Conservation (phyloP, 2,329 filamentous ascomycete genomes). For the Emergomyces orientalis region DNA sequence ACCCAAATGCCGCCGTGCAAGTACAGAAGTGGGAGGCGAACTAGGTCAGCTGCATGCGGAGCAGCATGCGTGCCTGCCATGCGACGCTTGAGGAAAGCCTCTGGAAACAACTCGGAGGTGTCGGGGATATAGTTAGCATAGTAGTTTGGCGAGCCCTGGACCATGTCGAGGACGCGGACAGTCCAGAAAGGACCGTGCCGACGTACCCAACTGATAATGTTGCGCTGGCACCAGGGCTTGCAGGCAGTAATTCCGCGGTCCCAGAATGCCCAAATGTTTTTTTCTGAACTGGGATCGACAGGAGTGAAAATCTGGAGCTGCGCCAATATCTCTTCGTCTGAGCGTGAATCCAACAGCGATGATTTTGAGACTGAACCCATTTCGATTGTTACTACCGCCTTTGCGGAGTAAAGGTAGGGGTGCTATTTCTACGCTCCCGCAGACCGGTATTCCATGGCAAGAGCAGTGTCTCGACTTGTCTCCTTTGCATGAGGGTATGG, state of each 20-base stretch:
- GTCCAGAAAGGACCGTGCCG: slow-evolving; percentile 18
- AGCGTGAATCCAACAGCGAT: neutral
- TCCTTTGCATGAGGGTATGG: too few species aligned
- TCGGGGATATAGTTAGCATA: slow-evolving; percentile 28
- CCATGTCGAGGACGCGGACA: slow-evolving; percentile 34
- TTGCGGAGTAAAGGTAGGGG: neutral
- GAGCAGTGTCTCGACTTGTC: too few species aligned
- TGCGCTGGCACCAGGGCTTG: neutral
- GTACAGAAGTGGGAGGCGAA: slow-evolving; percentile 37
- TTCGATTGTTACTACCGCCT: neutral
- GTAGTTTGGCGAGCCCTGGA: slow-evolving; percentile 31
- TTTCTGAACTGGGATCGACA: neutral
- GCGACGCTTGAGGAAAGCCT: slow-evolving; percentile 34
- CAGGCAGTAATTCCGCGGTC: neutral
- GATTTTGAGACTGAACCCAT: neutral
- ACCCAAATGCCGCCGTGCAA: slow-evolving; percentile 35
- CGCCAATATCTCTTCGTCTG: neutral
- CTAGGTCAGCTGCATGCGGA: slow-evolving; percentile 40
- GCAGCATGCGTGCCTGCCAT: slow-evolving; percentile 40
- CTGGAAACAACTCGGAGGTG: slow-evolving; percentile 29
- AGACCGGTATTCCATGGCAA: neutral
- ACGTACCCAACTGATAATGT: neutral
- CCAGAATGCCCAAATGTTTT: neutral
- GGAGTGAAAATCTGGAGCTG: neutral
- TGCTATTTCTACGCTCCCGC: neutral